Percentiles rank a stretch among this genome's conserved stretches.
Evolutionary conservation across 331 rosid genomes (phyloP).

Genomic region (Quercus lobata): DNA sequence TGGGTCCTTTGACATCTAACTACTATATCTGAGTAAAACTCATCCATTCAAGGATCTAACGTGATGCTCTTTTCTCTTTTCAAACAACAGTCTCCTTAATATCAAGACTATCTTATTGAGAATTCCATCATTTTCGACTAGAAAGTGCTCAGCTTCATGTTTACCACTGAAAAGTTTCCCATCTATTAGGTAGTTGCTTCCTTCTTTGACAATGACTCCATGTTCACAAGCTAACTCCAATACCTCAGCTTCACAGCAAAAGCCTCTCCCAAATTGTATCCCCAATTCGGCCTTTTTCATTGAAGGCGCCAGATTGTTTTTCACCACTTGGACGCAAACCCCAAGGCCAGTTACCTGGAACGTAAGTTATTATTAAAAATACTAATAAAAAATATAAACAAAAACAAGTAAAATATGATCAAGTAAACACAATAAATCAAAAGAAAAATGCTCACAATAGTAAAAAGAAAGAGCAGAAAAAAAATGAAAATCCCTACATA

Average conservation of each 20-base stretch:
- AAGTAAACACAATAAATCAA: background rate
- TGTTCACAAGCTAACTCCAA: conserved; percentile 76
- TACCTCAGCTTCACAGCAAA: conserved; percentile 65
- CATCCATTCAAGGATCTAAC: conserved; percentile 6
- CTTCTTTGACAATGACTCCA: conserved; percentile 51
- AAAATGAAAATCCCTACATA: background rate
- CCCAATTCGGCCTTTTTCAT: conserved; percentile 60
- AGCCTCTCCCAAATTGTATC: conserved; percentile 73
- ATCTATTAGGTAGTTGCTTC: conserved; percentile 48
- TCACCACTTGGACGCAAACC: conserved; percentile 57
- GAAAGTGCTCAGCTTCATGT: conserved; percentile 45
- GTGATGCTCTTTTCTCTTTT: background rate
- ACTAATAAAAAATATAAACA: conserved; percentile 12
- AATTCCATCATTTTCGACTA: conserved; percentile 38
- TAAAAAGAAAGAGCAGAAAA: background rate
- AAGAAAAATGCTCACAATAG: background rate
- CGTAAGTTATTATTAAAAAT: background rate
- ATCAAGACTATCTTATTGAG: conserved; percentile 43
- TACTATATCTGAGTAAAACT: background rate
- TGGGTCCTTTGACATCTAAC: background rate
- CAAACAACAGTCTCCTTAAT: conserved; percentile 47
- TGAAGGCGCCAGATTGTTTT: conserved; percentile 78
- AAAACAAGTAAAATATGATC: background rate
- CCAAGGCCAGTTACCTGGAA: conserved; percentile 64
- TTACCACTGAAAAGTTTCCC: conserved; percentile 38